Percentiles rank a stretch among this genome's conserved stretches.
Evolutionary conservation across 495 filamentous ascomycete genomes (phyloP).

Genomic region (Xanthoparmelia taractica): DNA sequence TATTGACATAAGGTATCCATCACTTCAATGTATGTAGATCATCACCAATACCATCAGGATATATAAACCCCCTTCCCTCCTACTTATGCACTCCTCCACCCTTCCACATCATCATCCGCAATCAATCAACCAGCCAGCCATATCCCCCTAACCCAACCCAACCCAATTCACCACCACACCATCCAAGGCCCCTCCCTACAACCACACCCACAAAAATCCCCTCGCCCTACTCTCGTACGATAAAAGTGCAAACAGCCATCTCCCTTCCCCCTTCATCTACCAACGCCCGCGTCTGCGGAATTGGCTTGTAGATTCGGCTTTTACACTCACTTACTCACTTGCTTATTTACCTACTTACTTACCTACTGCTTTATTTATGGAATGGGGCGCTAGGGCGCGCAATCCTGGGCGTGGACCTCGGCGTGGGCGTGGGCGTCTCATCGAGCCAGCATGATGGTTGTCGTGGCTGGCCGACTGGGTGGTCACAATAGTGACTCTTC

Average conservation of each 20-base stretch:
- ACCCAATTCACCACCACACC: slow-evolving; percentile 24
- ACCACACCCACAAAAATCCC: slow-evolving; percentile 16
- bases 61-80: too few relatives aligned
- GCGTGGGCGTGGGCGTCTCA: slow-evolving; percentile 29
- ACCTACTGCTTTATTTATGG: too few relatives aligned
- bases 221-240: slow-evolving; percentile 18
- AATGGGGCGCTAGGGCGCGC: too few relatives aligned
- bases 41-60: too few relatives aligned
- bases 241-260: slow-evolving; percentile 24
- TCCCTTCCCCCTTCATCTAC: slow-evolving; percentile 20
- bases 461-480: slow-evolving; percentile 16
- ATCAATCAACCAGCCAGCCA: too few relatives aligned
- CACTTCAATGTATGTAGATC: too few relatives aligned
- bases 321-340: too few relatives aligned
- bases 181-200: slow-evolving; percentile 24
- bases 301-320: slow-evolving; percentile 30
- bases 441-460: slow-evolving; percentile 31
- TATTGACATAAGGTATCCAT: too few relatives aligned
- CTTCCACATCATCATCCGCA: not conserved
- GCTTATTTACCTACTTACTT: too few relatives aligned
- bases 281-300: slow-evolving; percentile 27
- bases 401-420: slow-evolving; percentile 26
- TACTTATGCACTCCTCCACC: too few relatives aligned
- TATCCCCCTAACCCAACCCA: not conserved
- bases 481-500: too few relatives aligned